Evolutionary conservation across 2,329 filamentous ascomycete species (phyloP).

Genomic region (Graphilbum sp.): DNA sequence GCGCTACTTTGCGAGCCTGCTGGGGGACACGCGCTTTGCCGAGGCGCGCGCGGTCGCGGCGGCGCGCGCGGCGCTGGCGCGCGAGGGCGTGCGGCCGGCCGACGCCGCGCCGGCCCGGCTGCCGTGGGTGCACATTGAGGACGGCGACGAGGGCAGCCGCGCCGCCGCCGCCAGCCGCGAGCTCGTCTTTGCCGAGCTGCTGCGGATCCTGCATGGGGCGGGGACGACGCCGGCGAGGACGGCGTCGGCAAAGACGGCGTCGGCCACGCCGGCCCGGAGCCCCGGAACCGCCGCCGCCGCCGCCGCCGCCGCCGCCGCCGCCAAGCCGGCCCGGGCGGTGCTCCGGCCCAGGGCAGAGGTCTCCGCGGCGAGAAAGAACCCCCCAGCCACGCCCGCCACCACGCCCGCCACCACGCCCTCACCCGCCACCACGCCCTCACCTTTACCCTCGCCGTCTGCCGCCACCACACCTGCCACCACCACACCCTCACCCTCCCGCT

Average conservation of each 20-base stretch:
- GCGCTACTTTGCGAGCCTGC: conserved; percentile 52
- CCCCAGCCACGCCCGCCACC: too few relatives aligned
- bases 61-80: conserved; percentile 31
- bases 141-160: conserved; percentile 53
- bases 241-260: too few relatives aligned
- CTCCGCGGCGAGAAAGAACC: too few relatives aligned
- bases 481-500: neutral
- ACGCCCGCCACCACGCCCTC: too few relatives aligned
- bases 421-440: too few relatives aligned
- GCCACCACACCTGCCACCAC: too few relatives aligned
- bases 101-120: conserved; percentile 32
- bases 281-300: too few relatives aligned
- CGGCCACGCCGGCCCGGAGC: too few relatives aligned
- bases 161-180: conserved; percentile 42
- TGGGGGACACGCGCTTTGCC: conserved; percentile 45
- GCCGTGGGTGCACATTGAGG: conserved; percentile 46
- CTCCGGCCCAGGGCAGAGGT: neutral
- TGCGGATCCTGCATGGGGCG: conserved; percentile 47
- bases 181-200: conserved; percentile 47
- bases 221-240: too few relatives aligned
- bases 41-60: conserved; percentile 41
- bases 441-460: too few relatives aligned
- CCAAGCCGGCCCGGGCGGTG: neutral
- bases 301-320: too few relatives aligned
- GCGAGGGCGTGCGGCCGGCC: conserved; percentile 28